Conservation (phyloP, 306 rosid species). For the Castanospermum australe region DNA sequence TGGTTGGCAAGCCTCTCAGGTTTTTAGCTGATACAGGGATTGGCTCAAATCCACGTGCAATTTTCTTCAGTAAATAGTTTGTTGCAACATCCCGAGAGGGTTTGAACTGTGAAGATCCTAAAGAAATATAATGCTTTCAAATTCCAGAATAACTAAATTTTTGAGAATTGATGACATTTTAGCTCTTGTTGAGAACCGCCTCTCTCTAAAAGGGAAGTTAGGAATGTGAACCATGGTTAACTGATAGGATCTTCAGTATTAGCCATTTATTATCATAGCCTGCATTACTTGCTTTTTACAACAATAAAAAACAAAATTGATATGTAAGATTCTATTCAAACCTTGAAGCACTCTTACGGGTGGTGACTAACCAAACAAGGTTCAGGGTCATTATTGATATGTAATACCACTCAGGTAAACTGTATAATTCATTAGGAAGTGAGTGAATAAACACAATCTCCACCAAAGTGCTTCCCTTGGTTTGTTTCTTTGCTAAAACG, state of each 20-base stretch:
- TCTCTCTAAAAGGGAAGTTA: constrained; percentile 1
- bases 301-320: not conserved
- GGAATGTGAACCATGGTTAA: not conserved
- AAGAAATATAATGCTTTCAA: not conserved
- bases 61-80: constrained; percentile 16
- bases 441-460: not conserved
- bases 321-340: constrained; percentile 3
- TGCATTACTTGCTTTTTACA: not conserved
- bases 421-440: not conserved
- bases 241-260: not conserved
- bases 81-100: not conserved
- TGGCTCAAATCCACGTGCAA: constrained; percentile 30
- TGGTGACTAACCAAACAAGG: constrained; percentile 9
- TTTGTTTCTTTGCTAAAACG: constrained; percentile 2
- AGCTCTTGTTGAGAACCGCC: constrained; percentile 13
- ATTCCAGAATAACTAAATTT: not conserved
- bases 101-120: not conserved
- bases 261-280: not conserved
- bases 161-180: not conserved
- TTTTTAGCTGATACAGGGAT: constrained; percentile 18
- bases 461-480: not conserved
- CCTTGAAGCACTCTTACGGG: not conserved
- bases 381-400: not conserved
- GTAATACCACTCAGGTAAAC: not conserved
- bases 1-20: constrained; percentile 27